Evolutionary conservation across 495 filamentous ascomycete genomes (phyloP), one percentile per base, ranked within the genome.

Genomic region (Amniculicola lignicola): DNA sequence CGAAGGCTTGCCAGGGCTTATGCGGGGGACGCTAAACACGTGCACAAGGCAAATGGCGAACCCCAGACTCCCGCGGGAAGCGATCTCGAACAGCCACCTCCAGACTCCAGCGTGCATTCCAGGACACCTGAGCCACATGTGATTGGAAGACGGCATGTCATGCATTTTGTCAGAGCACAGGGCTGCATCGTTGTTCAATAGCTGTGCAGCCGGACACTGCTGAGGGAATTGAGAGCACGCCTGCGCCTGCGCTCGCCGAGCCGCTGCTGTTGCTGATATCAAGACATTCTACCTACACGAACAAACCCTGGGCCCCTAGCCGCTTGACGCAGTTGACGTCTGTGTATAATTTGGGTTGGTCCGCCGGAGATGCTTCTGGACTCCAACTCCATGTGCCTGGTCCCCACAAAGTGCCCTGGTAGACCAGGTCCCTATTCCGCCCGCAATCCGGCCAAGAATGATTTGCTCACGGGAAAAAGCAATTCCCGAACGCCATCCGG

Each of bases 11-110:
- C 46, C n/a, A n/a, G n/a, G 53, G 47, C 54, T 57, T 40, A 56
- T 46, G 58, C 51, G 58, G 58, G 58, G 58, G 56, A 61, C 18
- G 53, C 40, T 41, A 50, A 27, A 12, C 53, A 49, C 53, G 37
- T 56, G 53, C 21, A 23, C 42, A 40, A 48, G 33, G 51, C 40
- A 48, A 55, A 46, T 3, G 31, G 43, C 27, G 16, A 29, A 29
- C 12, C 28, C 27, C 31, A 33, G n/a, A n/a, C n/a, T n/a, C n/a
- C n/a, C n/a, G n/a, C n/a, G n/a, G n/a, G n/a, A n/a, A n/a, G n/a
- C n/a, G n/a, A n/a, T n/a, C n/a, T n/a, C n/a, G n/a, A n/a, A n/a
- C n/a, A n/a, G n/a, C n/a, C n/a, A n/a, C n/a, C n/a, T n/a, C n/a
- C n/a, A n/a, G n/a, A n/a, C n/a, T n/a, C n/a, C n/a, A n/a, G n/a